Evolutionary conservation across 306 rosid genomes (phyloP).

Genomic region (Calophaca sinica): DNA sequence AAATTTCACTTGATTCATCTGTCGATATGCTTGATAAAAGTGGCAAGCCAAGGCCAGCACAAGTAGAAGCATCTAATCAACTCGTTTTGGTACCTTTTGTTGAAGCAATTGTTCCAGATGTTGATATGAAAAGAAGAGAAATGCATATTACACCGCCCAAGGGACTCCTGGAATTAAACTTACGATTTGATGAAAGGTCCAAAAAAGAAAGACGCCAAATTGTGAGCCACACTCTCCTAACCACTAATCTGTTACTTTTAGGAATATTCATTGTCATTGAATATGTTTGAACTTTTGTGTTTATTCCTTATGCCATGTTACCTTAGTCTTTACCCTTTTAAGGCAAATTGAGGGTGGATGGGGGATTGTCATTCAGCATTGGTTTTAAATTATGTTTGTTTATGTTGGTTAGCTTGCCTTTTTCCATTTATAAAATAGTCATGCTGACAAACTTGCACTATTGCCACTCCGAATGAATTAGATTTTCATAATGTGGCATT

Average conservation of each 20-base stretch:
- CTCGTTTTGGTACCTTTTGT: conserved; percentile 93
- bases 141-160: conserved; percentile 90
- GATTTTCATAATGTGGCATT: conserved; percentile 34
- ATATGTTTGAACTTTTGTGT: conserved; percentile 24
- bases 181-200: conserved; percentile 79
- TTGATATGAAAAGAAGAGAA: conserved; percentile 70
- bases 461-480: conserved; percentile 10
- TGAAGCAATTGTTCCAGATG: conserved; percentile 92
- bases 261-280: conserved; percentile 1
- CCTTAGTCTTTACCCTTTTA: conserved; percentile 20
- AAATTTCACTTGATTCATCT: conserved; percentile 76
- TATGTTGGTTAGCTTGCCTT: neutral
- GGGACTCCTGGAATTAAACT: conserved; percentile 91
- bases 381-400: conserved; percentile 19
- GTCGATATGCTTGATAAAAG: conserved; percentile 60
- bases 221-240: conserved; percentile 79
- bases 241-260: conserved; percentile 43
- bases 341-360: neutral
- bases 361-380: conserved; percentile 10
- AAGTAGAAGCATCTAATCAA: conserved; percentile 60
- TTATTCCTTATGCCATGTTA: conserved; percentile 6
- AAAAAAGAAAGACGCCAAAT: conserved; percentile 96
- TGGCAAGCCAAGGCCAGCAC: conserved; percentile 66
- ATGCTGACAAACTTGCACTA: conserved; percentile 16
- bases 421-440: conserved; percentile 26